Evolutionary conservation across 2,329 filamentous ascomycete genomes (phyloP).

Genomic region (Ceratocystis albifundus): DNA sequence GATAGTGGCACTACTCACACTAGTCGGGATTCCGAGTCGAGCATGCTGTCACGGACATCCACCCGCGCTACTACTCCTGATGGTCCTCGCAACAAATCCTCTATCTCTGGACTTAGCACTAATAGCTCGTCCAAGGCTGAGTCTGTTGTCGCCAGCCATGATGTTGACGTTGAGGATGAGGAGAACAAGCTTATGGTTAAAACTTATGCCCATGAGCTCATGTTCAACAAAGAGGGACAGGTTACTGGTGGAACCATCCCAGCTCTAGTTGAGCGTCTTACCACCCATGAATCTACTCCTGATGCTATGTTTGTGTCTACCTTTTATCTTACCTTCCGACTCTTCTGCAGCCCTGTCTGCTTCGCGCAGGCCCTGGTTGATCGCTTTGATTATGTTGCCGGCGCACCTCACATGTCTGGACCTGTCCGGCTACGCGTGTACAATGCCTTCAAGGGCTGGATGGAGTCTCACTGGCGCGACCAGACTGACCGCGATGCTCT

Average conservation of each 20-base stretch:
- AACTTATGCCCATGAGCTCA: slow-evolving; percentile 80
- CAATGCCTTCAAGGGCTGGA: slow-evolving; percentile 94
- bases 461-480: slow-evolving; percentile 89
- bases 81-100: slow-evolving; percentile 48
- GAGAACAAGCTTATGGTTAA: slow-evolving; percentile 81
- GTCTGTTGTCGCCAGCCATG: slow-evolving; percentile 34
- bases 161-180: slow-evolving; percentile 65
- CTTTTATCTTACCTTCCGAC: slow-evolving; percentile 90
- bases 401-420: slow-evolving; percentile 58
- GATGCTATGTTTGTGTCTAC: slow-evolving; percentile 86
- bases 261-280: slow-evolving; percentile 86
- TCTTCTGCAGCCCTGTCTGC: slow-evolving; percentile 72
- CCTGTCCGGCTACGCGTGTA: slow-evolving; percentile 85
- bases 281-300: slow-evolving; percentile 82
- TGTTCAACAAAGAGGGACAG: slow-evolving; percentile 88
- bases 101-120: slow-evolving; percentile 56
- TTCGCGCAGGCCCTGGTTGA: slow-evolving; percentile 76
- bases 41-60: slow-evolving; percentile 67
- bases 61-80: slow-evolving; percentile 85
- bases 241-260: slow-evolving; percentile 85
- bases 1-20: slow-evolving; percentile 69
- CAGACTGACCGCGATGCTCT: slow-evolving; percentile 69
- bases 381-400: slow-evolving; percentile 81
- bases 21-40: slow-evolving; percentile 71
- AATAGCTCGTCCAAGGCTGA: slow-evolving; percentile 43